These are phyloP conservation scores for Metschnikowia kofuensis DNA, from an alignment of 805 yeast genomes.

Conservation along the genomic window DNA sequence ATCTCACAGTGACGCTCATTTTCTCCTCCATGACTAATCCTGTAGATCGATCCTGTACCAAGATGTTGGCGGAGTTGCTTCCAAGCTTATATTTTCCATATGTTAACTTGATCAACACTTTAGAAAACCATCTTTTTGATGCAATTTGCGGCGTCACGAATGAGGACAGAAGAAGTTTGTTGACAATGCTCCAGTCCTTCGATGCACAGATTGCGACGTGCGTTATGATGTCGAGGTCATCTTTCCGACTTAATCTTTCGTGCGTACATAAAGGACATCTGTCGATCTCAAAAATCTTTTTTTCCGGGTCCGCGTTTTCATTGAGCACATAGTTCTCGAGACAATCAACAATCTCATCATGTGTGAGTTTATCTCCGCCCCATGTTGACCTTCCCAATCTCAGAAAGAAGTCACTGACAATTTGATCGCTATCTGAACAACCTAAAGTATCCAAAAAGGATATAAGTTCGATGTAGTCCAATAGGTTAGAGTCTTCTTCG, in stretches of 20 bases:
- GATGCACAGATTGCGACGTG: slow-evolving; percentile 87
- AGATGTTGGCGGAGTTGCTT: slow-evolving; percentile 82
- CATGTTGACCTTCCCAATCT: slow-evolving; percentile 45
- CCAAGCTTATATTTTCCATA: slow-evolving; percentile 88
- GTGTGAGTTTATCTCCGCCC: slow-evolving; percentile 50
- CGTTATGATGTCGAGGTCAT: slow-evolving; percentile 68
- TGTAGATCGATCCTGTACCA: slow-evolving; percentile 87
- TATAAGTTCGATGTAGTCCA: slow-evolving; percentile 59
- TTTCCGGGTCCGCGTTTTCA: slow-evolving; percentile 16
- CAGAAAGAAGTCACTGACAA: slow-evolving; percentile 53
- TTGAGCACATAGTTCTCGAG: slow-evolving; percentile 40
- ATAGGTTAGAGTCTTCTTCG: slow-evolving; percentile 31
- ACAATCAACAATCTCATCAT: slow-evolving; percentile 44
- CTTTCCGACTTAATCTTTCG: slow-evolving; percentile 50
- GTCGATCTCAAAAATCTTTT: slow-evolving; percentile 55
- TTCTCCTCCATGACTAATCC: slow-evolving; percentile 92
- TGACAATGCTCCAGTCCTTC: slow-evolving; percentile 69
- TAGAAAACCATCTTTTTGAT: slow-evolving; percentile 84
- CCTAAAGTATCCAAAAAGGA: slow-evolving; percentile 67
- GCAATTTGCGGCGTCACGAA: slow-evolving; percentile 83
- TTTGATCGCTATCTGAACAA: slow-evolving; percentile 47
- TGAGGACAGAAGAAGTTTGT: slow-evolving; percentile 58
- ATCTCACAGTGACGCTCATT: slow-evolving; percentile 81
- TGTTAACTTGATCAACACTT: slow-evolving; percentile 74
- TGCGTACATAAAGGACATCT: slow-evolving; percentile 80